These are phyloP conservation scores for Colletotrichum liriopes DNA, from an alignment of 2,329 filamentous ascomycete species.

Conservation along the genomic window DNA sequence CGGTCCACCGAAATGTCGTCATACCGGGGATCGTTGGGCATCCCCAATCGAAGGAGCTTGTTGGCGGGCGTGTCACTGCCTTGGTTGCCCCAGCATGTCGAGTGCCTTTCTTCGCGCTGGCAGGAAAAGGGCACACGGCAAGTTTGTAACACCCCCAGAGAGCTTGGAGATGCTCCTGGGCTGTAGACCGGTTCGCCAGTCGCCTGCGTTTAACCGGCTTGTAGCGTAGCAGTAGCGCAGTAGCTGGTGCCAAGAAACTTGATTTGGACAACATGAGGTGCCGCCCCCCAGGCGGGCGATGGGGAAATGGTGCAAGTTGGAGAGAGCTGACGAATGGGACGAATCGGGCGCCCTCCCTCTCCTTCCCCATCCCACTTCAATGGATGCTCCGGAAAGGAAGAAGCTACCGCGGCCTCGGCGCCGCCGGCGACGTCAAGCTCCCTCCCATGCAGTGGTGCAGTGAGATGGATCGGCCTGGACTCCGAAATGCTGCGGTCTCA, in stretches of 20 bases:
- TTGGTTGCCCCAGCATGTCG: neutral
- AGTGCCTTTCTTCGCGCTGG: neutral
- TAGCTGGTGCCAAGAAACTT: conserved; percentile 11
- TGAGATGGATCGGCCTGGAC: conserved; percentile 12
- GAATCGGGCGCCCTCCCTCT: conserved; percentile 5
- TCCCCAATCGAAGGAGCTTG: neutral
- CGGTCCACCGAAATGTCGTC: conserved; percentile 37
- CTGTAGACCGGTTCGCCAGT: neutral
- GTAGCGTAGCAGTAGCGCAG: neutral
- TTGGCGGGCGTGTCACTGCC: neutral
- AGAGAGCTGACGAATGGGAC: conserved; percentile 4
- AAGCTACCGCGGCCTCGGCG: conserved; percentile 9
- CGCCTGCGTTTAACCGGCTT: neutral
- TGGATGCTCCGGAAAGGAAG: neutral
- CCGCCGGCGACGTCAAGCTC: conserved; percentile 5
- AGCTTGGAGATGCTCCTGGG: too few species aligned
- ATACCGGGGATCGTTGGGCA: conserved; percentile 37
- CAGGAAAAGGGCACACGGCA: neutral
- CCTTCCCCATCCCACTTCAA: neutral
- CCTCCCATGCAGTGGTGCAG: neutral
- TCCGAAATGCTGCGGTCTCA: neutral
- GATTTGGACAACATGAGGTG: conserved; percentile 1
- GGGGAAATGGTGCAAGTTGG: neutral
- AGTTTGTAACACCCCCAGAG: neutral
- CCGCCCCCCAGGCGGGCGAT: neutral